Base-by-base conservation (phyloP, 345 rosid genomes). In the Arabidopsis arenosa region DNA sequence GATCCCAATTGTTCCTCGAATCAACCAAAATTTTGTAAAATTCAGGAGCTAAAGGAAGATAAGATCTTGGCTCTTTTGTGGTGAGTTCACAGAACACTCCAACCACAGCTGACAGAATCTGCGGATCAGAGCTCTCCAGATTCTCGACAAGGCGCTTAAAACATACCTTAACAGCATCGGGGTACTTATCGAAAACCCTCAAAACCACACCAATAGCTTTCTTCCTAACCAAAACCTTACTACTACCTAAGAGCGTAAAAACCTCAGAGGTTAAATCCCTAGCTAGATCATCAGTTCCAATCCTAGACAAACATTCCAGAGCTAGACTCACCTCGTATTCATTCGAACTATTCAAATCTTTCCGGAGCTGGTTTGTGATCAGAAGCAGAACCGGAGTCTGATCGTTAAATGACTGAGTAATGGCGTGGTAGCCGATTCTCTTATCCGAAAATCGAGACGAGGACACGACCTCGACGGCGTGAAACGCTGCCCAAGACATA, bases 61-160 rank as follows among this genome's bases (percentile, higher is more conserved):
- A 93, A 1, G 93, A 84, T 69, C 54, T 75, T 35, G 99, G 91
- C 41, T 93, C 98, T 70, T 84, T 89, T 1, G 79, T 37, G 36
- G 94, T 79, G 74, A 90, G 88, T 78, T 95, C 98, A 58, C 93
- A 86, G 49, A 95, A 93, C 59, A 95, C 93, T 61, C 97, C 97
- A 43, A 93, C 82, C 21, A 83, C 89, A 4, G 94, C 93, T 23
- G 89, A 90, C 9, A 88, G 65, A 63, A 85, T 72, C 59, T 82
- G 85, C 0, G 82, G 83, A 79, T 95, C 96, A 43, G 85, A 82
- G 82, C 84, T 85, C 79, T 92, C 99, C 28, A 95, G 84, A 86
- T 85, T 89, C 80, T 95, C 99, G 5, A 89, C 98, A 73, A 95
- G 79, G 65, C 96, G 90, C 86, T 93, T 91, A 63, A 93, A 90